A percentile compares a stretch with the other conserved stretches of the same genome.
Evolutionary conservation across 192 early-diverging fungal species (phyloP).

Genomic region (Linnemannia exigua): DNA sequence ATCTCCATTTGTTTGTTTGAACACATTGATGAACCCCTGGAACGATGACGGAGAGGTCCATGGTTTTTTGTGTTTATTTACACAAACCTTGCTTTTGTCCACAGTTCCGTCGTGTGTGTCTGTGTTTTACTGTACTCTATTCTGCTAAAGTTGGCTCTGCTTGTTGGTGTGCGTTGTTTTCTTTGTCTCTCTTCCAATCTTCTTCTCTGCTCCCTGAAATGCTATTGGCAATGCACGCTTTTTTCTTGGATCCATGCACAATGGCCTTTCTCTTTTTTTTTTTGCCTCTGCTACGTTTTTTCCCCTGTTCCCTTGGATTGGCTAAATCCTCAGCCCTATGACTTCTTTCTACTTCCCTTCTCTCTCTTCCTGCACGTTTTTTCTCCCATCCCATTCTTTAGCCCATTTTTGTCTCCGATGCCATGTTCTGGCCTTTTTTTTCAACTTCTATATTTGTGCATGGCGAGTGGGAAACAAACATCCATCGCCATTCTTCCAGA

Average conservation of each 20-base stretch:
- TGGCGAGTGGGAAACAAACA: background rate
- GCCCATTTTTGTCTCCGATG: background rate
- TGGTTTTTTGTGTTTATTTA: background rate
- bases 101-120: background rate
- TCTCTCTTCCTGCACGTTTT: conserved; percentile 12
- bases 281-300: conserved; percentile 1
- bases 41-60: background rate
- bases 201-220: background rate
- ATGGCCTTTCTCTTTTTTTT: conserved; percentile 7
- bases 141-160: background rate
- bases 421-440: background rate
- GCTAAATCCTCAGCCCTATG: conserved; percentile 14
- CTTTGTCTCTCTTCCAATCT: background rate
- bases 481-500: background rate
- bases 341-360: background rate
- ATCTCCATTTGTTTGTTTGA: background rate
- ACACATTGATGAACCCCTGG: background rate
- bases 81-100: background rate
- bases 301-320: conserved; percentile 26
- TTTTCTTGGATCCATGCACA: background rate
- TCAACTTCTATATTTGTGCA: background rate
- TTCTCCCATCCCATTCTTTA: conserved; percentile 5
- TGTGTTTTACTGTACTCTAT: background rate
- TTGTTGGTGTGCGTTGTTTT: background rate
- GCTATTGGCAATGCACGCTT: background rate